Conservation (phyloP, 495 filamentous ascomycete species). For the Thozetella sp. region DNA sequence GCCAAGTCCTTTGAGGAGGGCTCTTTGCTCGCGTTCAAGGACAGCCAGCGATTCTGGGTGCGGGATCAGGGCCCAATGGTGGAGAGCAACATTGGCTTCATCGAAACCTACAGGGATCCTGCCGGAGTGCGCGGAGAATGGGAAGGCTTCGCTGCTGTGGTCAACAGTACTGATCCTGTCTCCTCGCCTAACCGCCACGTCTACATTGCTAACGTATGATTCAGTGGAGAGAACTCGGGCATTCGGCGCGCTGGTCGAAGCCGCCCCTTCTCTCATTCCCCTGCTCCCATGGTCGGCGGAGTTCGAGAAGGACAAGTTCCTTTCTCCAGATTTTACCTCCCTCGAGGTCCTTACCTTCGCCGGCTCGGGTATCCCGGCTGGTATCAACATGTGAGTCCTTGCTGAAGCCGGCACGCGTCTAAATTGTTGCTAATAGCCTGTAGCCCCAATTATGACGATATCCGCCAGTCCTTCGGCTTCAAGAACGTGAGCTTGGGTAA, state of each 20-base stretch:
- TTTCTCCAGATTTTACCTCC: constrained; percentile 92
- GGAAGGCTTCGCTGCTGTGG: constrained; percentile 88
- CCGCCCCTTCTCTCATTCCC: constrained; percentile 80
- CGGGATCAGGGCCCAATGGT: constrained; percentile 87
- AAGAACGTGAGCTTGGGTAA: constrained; percentile 74
- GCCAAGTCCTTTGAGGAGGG: constrained; percentile 82
- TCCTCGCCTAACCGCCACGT: not conserved
- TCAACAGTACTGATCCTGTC: constrained; percentile 38
- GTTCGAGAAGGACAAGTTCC: constrained; percentile 95
- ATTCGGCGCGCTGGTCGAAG: constrained; percentile 83
- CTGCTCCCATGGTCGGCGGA: constrained; percentile 84
- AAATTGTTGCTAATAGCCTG: constrained; percentile 51
- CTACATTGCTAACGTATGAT: constrained; percentile 2
- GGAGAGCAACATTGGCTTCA: constrained; percentile 91
- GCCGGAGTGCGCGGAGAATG: constrained; percentile 93
- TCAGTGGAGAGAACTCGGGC: constrained; percentile 79
- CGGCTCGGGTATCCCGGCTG: constrained; percentile 80
- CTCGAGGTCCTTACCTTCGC: constrained; percentile 67
- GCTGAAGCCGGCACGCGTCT: not conserved
- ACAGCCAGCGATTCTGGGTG: constrained; percentile 90
- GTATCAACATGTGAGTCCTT: constrained; percentile 55
- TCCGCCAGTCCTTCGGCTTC: constrained; percentile 92
- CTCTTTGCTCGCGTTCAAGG: constrained; percentile 85
- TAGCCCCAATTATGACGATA: constrained; percentile 89
- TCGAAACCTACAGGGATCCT: constrained; percentile 95